A percentile compares a stretch with the other conserved stretches of the same genome.
Evolutionary conservation across 2,329 filamentous ascomycete genomes (phyloP).

Genomic region (Microdochium nivale): DNA sequence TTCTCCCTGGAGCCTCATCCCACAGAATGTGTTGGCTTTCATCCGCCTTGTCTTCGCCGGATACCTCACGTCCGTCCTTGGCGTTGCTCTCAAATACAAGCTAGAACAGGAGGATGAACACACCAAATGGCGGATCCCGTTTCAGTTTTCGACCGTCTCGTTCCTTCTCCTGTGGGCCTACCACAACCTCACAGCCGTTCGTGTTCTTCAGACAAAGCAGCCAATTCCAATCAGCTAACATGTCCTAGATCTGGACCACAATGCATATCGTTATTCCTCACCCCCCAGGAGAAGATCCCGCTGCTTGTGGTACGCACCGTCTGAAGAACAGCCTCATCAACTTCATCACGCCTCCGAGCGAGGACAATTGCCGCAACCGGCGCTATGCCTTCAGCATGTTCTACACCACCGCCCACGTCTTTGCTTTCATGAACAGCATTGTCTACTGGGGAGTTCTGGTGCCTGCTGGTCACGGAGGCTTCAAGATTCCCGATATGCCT

Average conservation of each 20-base stretch:
- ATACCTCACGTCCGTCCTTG: conserved; percentile 31
- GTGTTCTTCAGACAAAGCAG: conserved; percentile 11
- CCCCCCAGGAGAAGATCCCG: conserved; percentile 19
- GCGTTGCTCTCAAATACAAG: conserved; percentile 37
- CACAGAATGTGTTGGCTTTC: conserved; percentile 34
- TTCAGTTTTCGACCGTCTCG: conserved; percentile 39
- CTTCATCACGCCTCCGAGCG: conserved; percentile 34
- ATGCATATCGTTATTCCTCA: conserved; percentile 41
- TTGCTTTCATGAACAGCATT: conserved; percentile 39
- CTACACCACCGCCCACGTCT: conserved; percentile 36
- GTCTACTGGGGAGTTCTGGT: conserved; percentile 37
- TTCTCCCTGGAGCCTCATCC: conserved; percentile 39
- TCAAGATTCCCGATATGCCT: conserved; percentile 13
- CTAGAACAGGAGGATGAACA: conserved; percentile 28
- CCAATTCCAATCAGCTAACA: background rate
- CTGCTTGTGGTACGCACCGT: conserved; percentile 18
- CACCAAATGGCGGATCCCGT: conserved; percentile 31
- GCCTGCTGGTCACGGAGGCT: conserved; percentile 26
- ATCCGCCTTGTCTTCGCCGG: conserved; percentile 32
- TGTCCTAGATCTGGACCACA: conserved; percentile 39
- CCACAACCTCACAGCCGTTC: conserved; percentile 36
- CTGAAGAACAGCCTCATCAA: conserved; percentile 26
- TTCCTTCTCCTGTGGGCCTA: conserved; percentile 34
- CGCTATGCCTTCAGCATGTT: conserved; percentile 42
- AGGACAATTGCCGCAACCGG: conserved; percentile 25